phyloP scores from a whole-genome alignment of 495 filamentous ascomycete species.

The Penicillium coprophilum region DNA sequence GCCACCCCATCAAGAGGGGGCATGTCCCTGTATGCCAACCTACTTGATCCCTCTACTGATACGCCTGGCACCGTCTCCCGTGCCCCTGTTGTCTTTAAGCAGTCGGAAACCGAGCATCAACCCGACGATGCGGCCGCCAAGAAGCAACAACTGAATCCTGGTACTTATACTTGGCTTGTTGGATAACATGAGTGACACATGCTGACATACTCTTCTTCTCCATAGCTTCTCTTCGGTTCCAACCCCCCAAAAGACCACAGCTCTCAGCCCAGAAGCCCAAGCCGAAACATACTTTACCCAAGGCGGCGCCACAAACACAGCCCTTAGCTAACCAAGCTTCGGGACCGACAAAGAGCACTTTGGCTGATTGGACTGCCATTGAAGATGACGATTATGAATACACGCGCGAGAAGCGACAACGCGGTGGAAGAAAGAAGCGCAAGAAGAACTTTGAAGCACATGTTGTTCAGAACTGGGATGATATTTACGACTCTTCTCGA shows the following conservation, averaged over 20 bases:
- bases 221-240: conserved; percentile 78
- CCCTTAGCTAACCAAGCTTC: conserved; percentile 30
- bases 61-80: conserved; percentile 67
- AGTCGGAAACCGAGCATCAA: conserved; percentile 49
- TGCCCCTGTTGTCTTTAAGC: conserved; percentile 76
- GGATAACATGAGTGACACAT: conserved; percentile 25
- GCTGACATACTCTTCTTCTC: conserved; percentile 48
- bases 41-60: conserved; percentile 55
- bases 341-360: conserved; percentile 55
- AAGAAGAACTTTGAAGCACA: conserved; percentile 72
- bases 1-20: conserved; percentile 22
- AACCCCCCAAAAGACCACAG: conserved; percentile 80
- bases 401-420: conserved; percentile 61
- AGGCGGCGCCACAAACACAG: conserved; percentile 30
- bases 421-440: conserved; percentile 83
- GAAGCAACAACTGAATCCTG: conserved; percentile 71
- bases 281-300: conserved; percentile 50
- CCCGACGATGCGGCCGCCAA: conserved; percentile 60
- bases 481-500: conserved; percentile 81
- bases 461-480: conserved; percentile 79
- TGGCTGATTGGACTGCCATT: conserved; percentile 81
- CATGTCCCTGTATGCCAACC: conserved; percentile 63
- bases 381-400: conserved; percentile 74
- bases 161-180: conserved; percentile 51
- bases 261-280: conserved; percentile 67